Percentiles rank a stretch among this genome's conserved stretches.
Conservation (phyloP, 1,284 basidiomycete species). For the Volvariella surrecta region DNA sequence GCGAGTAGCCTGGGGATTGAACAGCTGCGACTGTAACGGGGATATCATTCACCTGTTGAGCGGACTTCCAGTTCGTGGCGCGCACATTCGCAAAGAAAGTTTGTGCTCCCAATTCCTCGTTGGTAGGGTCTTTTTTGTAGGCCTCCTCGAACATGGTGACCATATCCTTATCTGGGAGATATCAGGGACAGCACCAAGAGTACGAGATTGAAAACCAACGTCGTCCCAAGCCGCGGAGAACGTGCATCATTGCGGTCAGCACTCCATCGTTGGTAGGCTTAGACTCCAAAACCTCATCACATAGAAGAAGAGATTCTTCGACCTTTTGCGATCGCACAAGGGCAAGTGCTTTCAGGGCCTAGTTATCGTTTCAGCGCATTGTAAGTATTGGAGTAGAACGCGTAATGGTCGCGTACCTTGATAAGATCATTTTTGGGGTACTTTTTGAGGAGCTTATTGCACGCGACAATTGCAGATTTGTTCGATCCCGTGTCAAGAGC, state of each 20-base stretch:
- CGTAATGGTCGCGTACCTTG: slow-evolving; percentile 39
- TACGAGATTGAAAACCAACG: slow-evolving; percentile 35
- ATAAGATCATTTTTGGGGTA: slow-evolving; percentile 64
- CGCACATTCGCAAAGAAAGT: slow-evolving; percentile 79
- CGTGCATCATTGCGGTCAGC: slow-evolving; percentile 74
- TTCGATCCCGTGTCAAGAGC: slow-evolving; percentile 78
- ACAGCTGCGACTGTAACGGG: slow-evolving; percentile 10
- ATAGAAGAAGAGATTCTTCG: slow-evolving; percentile 71
- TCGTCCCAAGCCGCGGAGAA: slow-evolving; percentile 66
- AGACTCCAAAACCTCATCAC: slow-evolving; percentile 65
- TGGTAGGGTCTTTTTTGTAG: slow-evolving; percentile 66
- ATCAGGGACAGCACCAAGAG: slow-evolving; percentile 5
- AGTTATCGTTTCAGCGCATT: slow-evolving; percentile 5
- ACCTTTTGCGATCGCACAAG: slow-evolving; percentile 75
- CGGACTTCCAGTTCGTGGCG: slow-evolving; percentile 70
- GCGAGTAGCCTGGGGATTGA: slow-evolving; percentile 2
- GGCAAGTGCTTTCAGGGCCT: slow-evolving; percentile 82
- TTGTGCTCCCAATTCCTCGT: slow-evolving; percentile 76
- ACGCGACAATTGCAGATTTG: slow-evolving; percentile 75
- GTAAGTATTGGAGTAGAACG: slow-evolving; percentile 4
- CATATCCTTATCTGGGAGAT: slow-evolving; percentile 58
- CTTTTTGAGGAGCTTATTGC: slow-evolving; percentile 80
- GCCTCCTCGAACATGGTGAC: slow-evolving; percentile 76
- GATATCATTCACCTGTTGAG: slow-evolving; percentile 52
- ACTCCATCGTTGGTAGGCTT: slow-evolving; percentile 65